A percentile compares a stretch with the other conserved stretches of the same genome.
These are phyloP conservation scores for Pseudonectria buxi DNA, from an alignment of 2,329 filamentous ascomycete species.

Conservation along the genomic window DNA sequence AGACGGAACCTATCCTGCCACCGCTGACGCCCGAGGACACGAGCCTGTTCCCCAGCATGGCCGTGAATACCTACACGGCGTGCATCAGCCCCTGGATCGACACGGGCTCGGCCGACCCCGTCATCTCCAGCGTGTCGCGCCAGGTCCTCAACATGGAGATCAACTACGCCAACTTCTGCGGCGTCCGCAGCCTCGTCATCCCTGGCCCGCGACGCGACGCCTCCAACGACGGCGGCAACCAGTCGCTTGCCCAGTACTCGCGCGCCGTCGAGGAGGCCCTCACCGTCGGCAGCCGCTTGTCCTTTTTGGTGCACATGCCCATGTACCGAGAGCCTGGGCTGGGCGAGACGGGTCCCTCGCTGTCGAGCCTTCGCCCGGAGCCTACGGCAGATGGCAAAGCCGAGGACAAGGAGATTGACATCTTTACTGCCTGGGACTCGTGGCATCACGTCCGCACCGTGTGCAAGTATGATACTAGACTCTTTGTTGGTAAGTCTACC, in stretches of 20 bases:
- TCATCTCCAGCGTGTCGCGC: conserved; percentile 78
- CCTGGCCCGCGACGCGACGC: conserved; percentile 66
- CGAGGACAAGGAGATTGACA: conserved; percentile 48
- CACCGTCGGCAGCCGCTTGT: conserved; percentile 65
- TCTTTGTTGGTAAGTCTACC: conserved; percentile 69
- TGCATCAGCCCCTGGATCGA: conserved; percentile 92
- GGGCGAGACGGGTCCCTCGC: conserved; percentile 44
- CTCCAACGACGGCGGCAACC: conserved; percentile 41
- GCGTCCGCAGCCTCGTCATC: conserved; percentile 74
- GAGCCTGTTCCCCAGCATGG: conserved; percentile 58
- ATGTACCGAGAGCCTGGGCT: conserved; percentile 69
- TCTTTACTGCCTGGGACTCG: conserved; percentile 82
- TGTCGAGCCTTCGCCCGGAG: conserved; percentile 37
- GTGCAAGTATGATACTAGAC: conserved; percentile 75
- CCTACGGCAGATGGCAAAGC: conserved; percentile 26
- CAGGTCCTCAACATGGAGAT: conserved; percentile 88
- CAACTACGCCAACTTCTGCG: conserved; percentile 92
- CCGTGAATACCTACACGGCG: conserved; percentile 67
- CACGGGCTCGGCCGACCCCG: conserved; percentile 71
- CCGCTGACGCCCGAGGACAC: conserved; percentile 78
- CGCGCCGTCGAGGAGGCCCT: conserved; percentile 78
- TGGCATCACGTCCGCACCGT: conserved; percentile 84
- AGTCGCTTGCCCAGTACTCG: conserved; percentile 67
- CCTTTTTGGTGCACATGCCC: conserved; percentile 72
- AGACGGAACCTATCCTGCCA: conserved; percentile 51